Evolutionary conservation across 306 rosid species (phyloP), one percentile per base, ranked within the genome.

Genomic region (Inga laurina): DNA sequence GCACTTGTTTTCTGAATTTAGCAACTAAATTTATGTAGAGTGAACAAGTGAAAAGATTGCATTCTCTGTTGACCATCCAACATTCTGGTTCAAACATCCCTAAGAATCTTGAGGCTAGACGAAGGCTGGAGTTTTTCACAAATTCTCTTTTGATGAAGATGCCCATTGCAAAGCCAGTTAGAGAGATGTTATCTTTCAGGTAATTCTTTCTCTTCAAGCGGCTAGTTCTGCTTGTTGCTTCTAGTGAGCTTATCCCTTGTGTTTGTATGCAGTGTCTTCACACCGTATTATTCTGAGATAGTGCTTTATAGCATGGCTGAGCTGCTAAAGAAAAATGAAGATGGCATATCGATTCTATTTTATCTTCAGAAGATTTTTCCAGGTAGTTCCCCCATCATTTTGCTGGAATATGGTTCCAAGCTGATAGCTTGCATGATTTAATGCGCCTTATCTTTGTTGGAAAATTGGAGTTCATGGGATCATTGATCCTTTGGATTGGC

Each of bases 111-210:
- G 99, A 95, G 91, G 98, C 99, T 72, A 44, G 92, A 81, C 93
- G 99, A 65, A 88, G 99, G 79, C 87, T 95, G 69, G 65, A 91
- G 81, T 95, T 95, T 88, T 95, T 95, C 57, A 83, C 98, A 68
- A 95, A 95, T 87, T 95, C 99, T 8, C 99, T 95, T 86, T 93
- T 93, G 85, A 95, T 95, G 99, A 86, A 52, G 73, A 91, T 95
- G 93, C 99, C 99, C 39, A 41, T 10, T 66, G 57, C 99, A 69
- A 95, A 85, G 88, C 94, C 94, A 66, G 97, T 95, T 35, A 91
- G 91, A 45, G 87, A 92, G 87, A 95, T 91, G 98, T 81, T 93
- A 46, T 90, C 99, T 54, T 95, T 95, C 86, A 90, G 98, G 99
- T 93, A 57, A 39, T 8, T 46, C 49, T 24, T 83, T 84, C 39